Base-by-base conservation (phyloP, 1,284 basidiomycete genomes). In the Trametes pubescens region DNA sequence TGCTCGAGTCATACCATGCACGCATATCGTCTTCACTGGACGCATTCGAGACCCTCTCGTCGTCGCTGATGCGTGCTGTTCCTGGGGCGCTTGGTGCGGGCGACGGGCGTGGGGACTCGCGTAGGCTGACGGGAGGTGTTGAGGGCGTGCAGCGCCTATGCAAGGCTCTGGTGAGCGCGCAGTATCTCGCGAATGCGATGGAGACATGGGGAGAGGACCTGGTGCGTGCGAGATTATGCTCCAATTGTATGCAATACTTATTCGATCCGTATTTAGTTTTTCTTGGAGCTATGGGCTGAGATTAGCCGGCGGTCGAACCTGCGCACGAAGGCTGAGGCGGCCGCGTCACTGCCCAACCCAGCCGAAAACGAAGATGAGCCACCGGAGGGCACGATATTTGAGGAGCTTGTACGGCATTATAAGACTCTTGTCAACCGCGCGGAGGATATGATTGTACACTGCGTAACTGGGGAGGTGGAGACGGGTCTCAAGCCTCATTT, bases 31-130 rank as follows among this genome's bases (percentile, higher is more conserved):
- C 91, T 5, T 94, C 94, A 3, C 80, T 99, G 11, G 95, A 98
- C 71, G 96, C 96, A 0, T 98, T 98, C 71, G 97, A 99, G 76
- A 91, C 90, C 0, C 80, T 98, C 4, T 94, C 94, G 1, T 94
- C 92, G 21, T 87, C 91, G 0, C 89, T 99, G 69, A 86, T 96
- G 34, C 90, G 95, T 5, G 92, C 92, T 3, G 95, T 99, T 7
- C 96, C 97, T 0, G 97, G 96, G 5, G 94, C 93, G 5, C 82
- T 96, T 37, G 80, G 84, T 51, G 81, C 88, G 51, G 79, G 81
- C 4, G 69, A 81, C 18, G 73, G 65, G 72, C 78, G 58, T 35
- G 79, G 85, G 4, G 90, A 92, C 70, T 78, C 84, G 6, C 80
- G 81, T 63, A 81, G 82, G 65, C 77, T 95, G 65, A 94, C 93